Percentiles rank a stretch among this genome's conserved stretches.
These are phyloP conservation scores for Geranium rotundifolium DNA, from an alignment of 345 rosid genomes.

Conservation along the genomic window DNA sequence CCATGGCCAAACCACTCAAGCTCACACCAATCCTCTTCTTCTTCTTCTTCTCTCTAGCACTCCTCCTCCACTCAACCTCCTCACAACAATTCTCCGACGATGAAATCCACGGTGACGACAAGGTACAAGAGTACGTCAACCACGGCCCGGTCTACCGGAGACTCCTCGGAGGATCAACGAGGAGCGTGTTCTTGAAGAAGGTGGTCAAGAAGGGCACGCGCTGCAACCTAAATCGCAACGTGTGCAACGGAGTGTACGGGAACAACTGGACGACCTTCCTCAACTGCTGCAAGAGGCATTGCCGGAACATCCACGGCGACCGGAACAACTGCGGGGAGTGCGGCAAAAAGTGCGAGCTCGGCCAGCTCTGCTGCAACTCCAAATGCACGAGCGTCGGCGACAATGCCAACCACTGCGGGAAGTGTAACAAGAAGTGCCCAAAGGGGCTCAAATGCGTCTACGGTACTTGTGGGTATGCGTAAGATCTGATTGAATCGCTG, in stretches of 20 bases:
- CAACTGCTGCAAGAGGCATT: slow-evolving; percentile 67
- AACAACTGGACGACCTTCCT: slow-evolving; percentile 51
- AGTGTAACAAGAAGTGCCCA: slow-evolving; percentile 38
- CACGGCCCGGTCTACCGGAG: slow-evolving; percentile 18
- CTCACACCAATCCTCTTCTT: slow-evolving; percentile 19
- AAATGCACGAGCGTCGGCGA: slow-evolving; percentile 23
- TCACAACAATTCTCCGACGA: slow-evolving; percentile 1
- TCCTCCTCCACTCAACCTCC: slow-evolving; percentile 1
- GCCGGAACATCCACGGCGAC: slow-evolving; percentile 45
- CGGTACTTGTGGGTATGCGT: too few species aligned
- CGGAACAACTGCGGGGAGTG: slow-evolving; percentile 52
- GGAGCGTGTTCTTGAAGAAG: slow-evolving; percentile 25
- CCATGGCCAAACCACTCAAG: slow-evolving; percentile 18
- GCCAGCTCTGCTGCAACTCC: slow-evolving; percentile 49
- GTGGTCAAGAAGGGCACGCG: slow-evolving; percentile 34
- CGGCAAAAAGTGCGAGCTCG: slow-evolving; percentile 37
- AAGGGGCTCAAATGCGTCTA: slow-evolving; percentile 26
- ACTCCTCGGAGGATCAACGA: slow-evolving; percentile 10
- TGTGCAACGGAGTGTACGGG: slow-evolving; percentile 45
- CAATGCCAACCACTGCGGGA: slow-evolving; percentile 41
- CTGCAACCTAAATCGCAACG: slow-evolving; percentile 16
- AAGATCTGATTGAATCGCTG: too few species aligned
- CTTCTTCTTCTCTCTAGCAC: slow-evolving; percentile 9
- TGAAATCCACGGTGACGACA: slow-evolving; percentile 14
- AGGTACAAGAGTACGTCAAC: slow-evolving; percentile 19